Base-by-base conservation (phyloP, 495 filamentous ascomycete genomes). In the Pseudoneurospora amorphoporcata region DNA sequence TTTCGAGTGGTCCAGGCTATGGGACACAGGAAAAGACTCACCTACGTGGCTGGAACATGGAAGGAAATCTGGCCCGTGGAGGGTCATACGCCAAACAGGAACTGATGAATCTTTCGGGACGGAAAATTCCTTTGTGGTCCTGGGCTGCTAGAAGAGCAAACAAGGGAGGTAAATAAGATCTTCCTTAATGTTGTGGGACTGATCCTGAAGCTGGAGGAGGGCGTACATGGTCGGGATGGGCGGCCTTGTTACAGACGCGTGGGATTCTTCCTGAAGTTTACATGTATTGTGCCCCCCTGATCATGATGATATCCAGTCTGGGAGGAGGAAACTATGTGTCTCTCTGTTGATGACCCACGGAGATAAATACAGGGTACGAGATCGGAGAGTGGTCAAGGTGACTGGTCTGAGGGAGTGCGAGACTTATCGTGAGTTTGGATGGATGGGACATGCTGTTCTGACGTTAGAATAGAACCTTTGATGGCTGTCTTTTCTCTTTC, bases 41-140 rank as follows among this genome's bases (percentile, higher is more conserved):
- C 70, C 0, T 78, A 78, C 65, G 69, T 75, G 3, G 76, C 73
- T 17, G 76, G 76, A 0, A 43, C 74, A 12, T 78, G 73, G 76
- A 68, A 61, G 12, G 72, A 73, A 17, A 4, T 73, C 1, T 71
- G 61, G 39, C 69, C 71, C 4, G 7, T n/a, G n/a, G n/a, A n/a
- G n/a, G n/a, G n/a, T n/a, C n/a, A n/a, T n/a, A n/a, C n/a, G n/a
- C n/a, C n/a, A n/a, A n/a, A n/a, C n/a, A n/a, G n/a, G n/a, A n/a
- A n/a, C n/a, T n/a, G n/a, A n/a, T n/a, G n/a, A n/a, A n/a, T n/a
- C n/a, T n/a, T n/a, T n/a, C n/a, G n/a, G n/a, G n/a, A n/a, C n/a
- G n/a, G n/a, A n/a, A n/a, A n/a, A n/a, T n/a, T n/a, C 53, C 53
- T 61, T 61, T 29, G 29, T 61, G 53, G 53, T 35, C 53, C 53